Evolutionary conservation across 371 early-diverging fungal genomes (phyloP), one percentile per base, ranked within the genome.

Genomic region (Apophysomyces elegans): DNA sequence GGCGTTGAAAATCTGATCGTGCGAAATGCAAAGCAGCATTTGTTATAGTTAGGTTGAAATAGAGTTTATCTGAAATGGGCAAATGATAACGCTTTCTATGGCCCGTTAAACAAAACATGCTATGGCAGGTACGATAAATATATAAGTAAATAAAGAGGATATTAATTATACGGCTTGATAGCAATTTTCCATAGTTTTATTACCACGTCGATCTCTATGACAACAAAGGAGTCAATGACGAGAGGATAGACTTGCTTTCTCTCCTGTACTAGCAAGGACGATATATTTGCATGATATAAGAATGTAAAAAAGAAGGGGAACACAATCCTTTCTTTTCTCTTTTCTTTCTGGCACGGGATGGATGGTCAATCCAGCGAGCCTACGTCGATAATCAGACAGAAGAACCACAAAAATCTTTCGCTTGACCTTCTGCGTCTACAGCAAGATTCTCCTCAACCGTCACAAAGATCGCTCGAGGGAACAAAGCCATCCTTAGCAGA

Each of bases 331-430:
- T 50, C 21, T 50, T 50, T 21, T 11, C 16, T 50, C 5, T 50
- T 50, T 11, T 50, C 21, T 21, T 21, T n/a, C 7, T 21, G 5
- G 21, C 7, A 21, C 21, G 21, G 21, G 5, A 50, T 50, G 54
- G 21, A 50, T 50, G 21, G 54, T 18, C 18, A 50, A 21, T 11
- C n/a, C 9, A 50, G 21, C n/a, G 54, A 50, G 9, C 21, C 54
- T 7, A 9, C 54, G 5, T 50, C 21, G 21, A 21, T 21, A 11
- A 4, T 50, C 21, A 16, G 21, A 11, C 21, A 16, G 4, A 61
- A 45, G 44, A 69, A 69, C 37, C 65, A 69, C 39, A 69, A 69
- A 47, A 69, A 69, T 12, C 69, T 69, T 13, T 69, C 69, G 16
- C 59, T 69, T 8, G 59, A 58, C n/a, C 38, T 69, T 11, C 36